phyloP scores from a whole-genome alignment of 1,284 basidiomycete genomes.

The Fomitopsis pinicola region DNA sequence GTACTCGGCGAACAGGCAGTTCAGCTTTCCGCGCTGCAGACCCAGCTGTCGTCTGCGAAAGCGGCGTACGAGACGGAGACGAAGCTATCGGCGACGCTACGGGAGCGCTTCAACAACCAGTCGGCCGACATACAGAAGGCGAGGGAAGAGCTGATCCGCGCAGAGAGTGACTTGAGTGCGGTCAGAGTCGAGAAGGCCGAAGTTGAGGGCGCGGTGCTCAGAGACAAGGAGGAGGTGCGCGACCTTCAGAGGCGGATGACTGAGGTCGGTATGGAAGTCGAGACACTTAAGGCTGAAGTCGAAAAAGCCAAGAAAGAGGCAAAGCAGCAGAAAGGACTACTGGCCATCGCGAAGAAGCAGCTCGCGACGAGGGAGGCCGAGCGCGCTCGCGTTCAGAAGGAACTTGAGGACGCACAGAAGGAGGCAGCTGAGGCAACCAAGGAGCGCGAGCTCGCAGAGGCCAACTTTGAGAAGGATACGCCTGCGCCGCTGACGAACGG shows the following conservation, averaged over 20 bases:
- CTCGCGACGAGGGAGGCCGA: slow-evolving; percentile 82
- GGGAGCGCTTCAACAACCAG: slow-evolving; percentile 72
- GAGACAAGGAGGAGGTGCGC: slow-evolving; percentile 94
- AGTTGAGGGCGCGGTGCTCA: slow-evolving; percentile 81
- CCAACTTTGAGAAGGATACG: slow-evolving; percentile 38
- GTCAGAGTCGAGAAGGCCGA: slow-evolving; percentile 89
- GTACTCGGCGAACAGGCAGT: slow-evolving; percentile 59
- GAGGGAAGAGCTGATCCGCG: slow-evolving; percentile 80
- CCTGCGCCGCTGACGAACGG: slow-evolving; percentile 22
- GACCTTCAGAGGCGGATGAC: slow-evolving; percentile 83
- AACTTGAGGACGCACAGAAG: slow-evolving; percentile 59
- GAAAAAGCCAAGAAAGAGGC: slow-evolving; percentile 94
- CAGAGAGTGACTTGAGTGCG: slow-evolving; percentile 91
- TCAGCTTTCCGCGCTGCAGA: slow-evolving; percentile 69
- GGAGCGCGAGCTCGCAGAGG: slow-evolving; percentile 57
- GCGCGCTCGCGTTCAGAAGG: slow-evolving; percentile 66
- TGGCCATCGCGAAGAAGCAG: slow-evolving; percentile 95
- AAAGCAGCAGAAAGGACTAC: slow-evolving; percentile 92
- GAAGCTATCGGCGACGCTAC: slow-evolving; percentile 68
- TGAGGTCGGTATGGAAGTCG: slow-evolving; percentile 76
- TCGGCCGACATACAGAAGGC: slow-evolving; percentile 71
- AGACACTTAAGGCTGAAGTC: slow-evolving; percentile 67
- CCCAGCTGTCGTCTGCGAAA: slow-evolving; percentile 72
- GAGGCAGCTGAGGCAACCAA: slow-evolving; percentile 50
- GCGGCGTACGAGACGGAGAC: slow-evolving; percentile 86